Conservation (phyloP, 768 basidiomycete species). For the Multifurca ochricompacta region DNA sequence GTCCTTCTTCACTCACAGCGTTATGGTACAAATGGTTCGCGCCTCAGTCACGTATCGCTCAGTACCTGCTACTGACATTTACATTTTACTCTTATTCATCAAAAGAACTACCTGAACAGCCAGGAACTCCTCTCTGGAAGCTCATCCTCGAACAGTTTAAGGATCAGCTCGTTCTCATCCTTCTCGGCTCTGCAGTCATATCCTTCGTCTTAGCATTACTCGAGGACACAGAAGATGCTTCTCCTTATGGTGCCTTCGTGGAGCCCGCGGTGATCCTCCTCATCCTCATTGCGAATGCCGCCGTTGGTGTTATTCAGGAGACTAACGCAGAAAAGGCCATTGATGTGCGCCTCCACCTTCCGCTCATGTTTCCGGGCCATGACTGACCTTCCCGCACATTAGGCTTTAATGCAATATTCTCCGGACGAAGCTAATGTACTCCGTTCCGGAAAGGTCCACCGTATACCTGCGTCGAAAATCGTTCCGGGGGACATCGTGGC, state of each 20-base stretch:
- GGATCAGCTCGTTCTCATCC: conserved; percentile 95
- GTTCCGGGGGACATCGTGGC: conserved; percentile 93
- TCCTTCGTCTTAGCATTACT: conserved; percentile 89
- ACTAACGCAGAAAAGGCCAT: conserved; percentile 95
- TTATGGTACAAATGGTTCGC: conserved; percentile 16
- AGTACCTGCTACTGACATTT: neutral
- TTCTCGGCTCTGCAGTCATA: conserved; percentile 87
- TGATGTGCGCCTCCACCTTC: conserved; percentile 53
- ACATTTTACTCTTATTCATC: neutral
- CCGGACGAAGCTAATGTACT: conserved; percentile 93
- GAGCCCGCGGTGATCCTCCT: conserved; percentile 93
- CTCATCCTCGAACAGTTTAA: conserved; percentile 98
- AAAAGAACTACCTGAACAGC: conserved; percentile 86
- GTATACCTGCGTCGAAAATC: conserved; percentile 79
- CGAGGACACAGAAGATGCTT: conserved; percentile 64
- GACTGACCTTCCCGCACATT: neutral
- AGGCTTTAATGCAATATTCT: conserved; percentile 96
- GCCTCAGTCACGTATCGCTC: neutral
- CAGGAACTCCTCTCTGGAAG: conserved; percentile 85
- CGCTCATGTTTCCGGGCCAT: neutral
- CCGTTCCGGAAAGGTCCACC: conserved; percentile 58
- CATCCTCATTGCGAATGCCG: conserved; percentile 94
- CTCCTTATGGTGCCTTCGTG: conserved; percentile 79
- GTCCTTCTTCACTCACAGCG: conserved; percentile 10
- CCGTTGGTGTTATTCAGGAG: conserved; percentile 96